phyloP scores from a whole-genome alignment of 257 asterid genomes.

The Verbascum thapsus region DNA sequence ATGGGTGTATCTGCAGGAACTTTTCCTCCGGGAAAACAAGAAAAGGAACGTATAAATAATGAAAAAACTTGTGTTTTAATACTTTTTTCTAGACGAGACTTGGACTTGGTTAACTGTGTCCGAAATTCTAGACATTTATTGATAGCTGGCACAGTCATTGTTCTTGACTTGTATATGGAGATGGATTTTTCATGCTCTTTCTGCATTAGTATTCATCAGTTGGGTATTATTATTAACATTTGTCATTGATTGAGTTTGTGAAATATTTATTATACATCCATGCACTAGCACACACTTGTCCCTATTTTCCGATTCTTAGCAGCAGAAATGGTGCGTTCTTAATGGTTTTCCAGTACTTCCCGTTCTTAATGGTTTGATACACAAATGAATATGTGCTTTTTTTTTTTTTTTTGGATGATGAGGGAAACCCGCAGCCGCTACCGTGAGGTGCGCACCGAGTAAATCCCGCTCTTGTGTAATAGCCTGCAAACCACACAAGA shows the following conservation, averaged over 20 bases:
- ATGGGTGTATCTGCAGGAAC: conserved; percentile 40
- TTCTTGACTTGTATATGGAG: too few species aligned
- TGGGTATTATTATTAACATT: background rate
- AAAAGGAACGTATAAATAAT: conserved; percentile 25
- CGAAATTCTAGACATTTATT: background rate
- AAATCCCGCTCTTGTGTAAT: too few species aligned
- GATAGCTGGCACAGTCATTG: conserved; percentile 4
- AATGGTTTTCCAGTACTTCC: too few species aligned
- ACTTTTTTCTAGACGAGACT: conserved; percentile 28
- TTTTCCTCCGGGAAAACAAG: conserved; percentile 26
- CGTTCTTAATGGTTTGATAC: too few species aligned
- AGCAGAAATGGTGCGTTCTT: too few species aligned
- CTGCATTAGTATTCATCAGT: conserved; percentile 7
- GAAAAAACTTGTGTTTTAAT: conserved; percentile 26
- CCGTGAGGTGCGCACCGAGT: too few species aligned
- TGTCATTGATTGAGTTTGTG: background rate
- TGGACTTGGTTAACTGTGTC: conserved; percentile 5
- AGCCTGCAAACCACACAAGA: too few species aligned
- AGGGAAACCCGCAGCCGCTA: too few species aligned
- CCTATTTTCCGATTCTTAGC: background rate
- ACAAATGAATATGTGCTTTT: too few species aligned
- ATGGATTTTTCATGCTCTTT: too few species aligned
- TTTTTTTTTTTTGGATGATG: too few species aligned
- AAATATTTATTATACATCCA: background rate
- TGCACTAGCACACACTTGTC: background rate